phyloP scores from a whole-genome alignment of 768 basidiomycete species.

The Kwoniella botswanensis region DNA sequence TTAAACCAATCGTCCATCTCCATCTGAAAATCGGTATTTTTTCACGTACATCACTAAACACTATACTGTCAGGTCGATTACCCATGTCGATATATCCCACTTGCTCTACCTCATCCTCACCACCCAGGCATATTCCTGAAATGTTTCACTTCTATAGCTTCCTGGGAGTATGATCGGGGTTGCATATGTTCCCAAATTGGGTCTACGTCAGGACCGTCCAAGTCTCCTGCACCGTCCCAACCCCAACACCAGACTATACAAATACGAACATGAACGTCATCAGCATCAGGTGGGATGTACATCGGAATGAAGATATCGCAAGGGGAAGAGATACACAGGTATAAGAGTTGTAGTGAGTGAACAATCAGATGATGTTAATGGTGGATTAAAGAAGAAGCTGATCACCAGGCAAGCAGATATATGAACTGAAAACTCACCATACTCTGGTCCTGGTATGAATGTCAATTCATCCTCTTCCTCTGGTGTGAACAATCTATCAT shows the following conservation, averaged over 20 bases:
- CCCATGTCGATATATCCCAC: too few relatives aligned
- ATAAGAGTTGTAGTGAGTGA: not conserved
- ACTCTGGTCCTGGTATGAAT: slow-evolving; percentile 79
- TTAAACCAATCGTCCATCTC: not conserved
- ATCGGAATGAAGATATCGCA: not conserved
- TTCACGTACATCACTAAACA: too few relatives aligned
- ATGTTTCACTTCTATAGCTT: slow-evolving; percentile 74
- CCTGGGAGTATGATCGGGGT: slow-evolving; percentile 65
- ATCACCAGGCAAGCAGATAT: too few relatives aligned
- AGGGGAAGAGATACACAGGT: not conserved
- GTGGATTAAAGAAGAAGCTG: too few relatives aligned
- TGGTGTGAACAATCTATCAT: slow-evolving; percentile 87
- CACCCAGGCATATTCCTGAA: slow-evolving; percentile 44
- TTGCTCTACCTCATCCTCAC: not conserved
- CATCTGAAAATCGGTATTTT: not conserved
- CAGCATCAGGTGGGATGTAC: too few relatives aligned
- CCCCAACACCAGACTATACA: slow-evolving; percentile 96
- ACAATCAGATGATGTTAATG: too few relatives aligned
- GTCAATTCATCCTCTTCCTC: slow-evolving; percentile 80
- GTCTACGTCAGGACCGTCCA: slow-evolving; percentile 96
- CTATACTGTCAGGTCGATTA: not conserved
- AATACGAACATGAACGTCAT: not conserved
- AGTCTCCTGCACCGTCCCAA: slow-evolving; percentile 97
- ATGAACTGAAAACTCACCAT: slow-evolving; percentile 66
- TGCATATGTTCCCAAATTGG: slow-evolving; percentile 90